Evolutionary conservation across 2,329 filamentous ascomycete genomes (phyloP).

Genomic region (Graphilbum sp.): DNA sequence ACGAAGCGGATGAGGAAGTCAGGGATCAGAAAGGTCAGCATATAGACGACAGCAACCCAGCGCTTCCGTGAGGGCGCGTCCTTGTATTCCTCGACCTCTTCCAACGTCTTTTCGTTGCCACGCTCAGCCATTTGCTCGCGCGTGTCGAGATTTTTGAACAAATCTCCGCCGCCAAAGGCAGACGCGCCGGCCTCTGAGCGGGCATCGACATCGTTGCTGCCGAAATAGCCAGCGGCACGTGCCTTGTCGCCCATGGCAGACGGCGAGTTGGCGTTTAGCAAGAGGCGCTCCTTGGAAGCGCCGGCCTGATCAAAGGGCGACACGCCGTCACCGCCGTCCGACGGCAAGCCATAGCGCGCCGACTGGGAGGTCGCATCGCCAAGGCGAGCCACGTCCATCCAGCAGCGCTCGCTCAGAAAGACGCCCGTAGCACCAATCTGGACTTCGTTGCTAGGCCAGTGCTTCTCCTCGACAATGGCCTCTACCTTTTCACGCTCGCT

Average conservation of each 20-base stretch:
- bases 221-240: conserved; percentile 63
- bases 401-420: conserved; percentile 90
- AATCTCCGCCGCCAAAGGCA: conserved; percentile 82
- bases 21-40: conserved; percentile 75
- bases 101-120: conserved; percentile 75
- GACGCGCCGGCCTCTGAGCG: conserved; percentile 86
- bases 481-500: conserved; percentile 87
- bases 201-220: conserved; percentile 57
- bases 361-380: conserved; percentile 42
- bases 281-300: conserved; percentile 43
- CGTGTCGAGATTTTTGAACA: conserved; percentile 96
- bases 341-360: conserved; percentile 34
- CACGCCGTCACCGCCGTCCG: conserved; percentile 47
- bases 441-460: conserved; percentile 86
- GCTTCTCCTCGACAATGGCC: conserved; percentile 76
- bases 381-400: conserved; percentile 75
- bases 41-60: conserved; percentile 73
- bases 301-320: conserved; percentile 44
- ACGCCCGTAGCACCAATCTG: conserved; percentile 82
- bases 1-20: conserved; percentile 64
- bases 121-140: conserved; percentile 90
- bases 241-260: conserved; percentile 47
- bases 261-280: conserved; percentile 34
- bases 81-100: conserved; percentile 74
- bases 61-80: conserved; percentile 70